phyloP scores from a whole-genome alignment of 257 asterid species.

The Vinca minor region DNA sequence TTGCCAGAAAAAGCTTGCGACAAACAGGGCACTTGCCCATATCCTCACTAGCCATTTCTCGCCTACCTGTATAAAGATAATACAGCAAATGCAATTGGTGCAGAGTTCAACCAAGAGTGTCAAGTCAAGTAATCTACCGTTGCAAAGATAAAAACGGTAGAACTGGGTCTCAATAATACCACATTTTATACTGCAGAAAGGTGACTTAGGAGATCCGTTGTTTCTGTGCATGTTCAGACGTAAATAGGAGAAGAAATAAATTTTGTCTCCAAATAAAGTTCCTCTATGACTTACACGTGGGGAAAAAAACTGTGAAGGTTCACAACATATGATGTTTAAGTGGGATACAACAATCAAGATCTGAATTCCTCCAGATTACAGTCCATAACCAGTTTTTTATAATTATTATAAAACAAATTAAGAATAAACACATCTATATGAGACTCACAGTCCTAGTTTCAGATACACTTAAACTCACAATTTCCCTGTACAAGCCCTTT shows the following conservation, averaged over 20 bases:
- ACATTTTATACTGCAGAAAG: neutral
- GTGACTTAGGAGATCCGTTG: neutral
- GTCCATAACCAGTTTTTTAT: neutral
- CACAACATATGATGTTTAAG: neutral
- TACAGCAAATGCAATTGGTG: neutral
- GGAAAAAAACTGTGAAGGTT: neutral
- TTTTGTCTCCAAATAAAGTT: neutral
- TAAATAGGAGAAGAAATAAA: neutral
- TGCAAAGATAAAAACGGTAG: neutral
- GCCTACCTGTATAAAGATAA: slow-evolving; percentile 32
- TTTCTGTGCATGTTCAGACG: neutral
- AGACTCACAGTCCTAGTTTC: neutral
- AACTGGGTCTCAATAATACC: too few relatives aligned
- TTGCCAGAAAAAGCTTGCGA: slow-evolving; percentile 67
- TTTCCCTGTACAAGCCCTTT: too few relatives aligned
- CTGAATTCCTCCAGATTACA: neutral
- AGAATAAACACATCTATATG: neutral
- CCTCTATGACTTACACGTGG: neutral
- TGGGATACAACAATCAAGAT: neutral
- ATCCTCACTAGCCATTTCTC: slow-evolving; percentile 37
- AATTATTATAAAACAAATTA: neutral
- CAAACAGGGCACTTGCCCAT: slow-evolving; percentile 73
- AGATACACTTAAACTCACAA: neutral
- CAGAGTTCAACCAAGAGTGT: neutral
- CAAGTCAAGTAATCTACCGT: slow-evolving; percentile 1